Evolutionary conservation across 768 basidiomycete species (phyloP).

Genomic region (Xerocomellus dryophilus): DNA sequence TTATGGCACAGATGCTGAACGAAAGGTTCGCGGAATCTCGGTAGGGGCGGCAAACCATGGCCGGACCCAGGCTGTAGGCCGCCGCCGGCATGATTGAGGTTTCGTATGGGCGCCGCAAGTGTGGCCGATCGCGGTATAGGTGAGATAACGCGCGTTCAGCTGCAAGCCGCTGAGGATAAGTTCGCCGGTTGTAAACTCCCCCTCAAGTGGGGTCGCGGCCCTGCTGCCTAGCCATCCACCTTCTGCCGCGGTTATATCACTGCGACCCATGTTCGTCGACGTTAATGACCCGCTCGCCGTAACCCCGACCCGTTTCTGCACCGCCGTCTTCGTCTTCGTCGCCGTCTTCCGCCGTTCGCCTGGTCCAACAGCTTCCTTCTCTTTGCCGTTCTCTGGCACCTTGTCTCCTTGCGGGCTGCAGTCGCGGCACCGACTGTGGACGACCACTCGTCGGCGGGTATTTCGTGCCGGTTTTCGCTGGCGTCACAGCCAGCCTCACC

Average conservation of each 20-base stretch:
- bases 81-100: not conserved
- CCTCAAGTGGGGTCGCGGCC: too few species aligned
- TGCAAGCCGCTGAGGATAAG: not conserved
- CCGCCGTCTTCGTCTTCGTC: not conserved
- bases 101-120: not conserved
- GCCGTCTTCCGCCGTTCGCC: not conserved
- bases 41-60: not conserved
- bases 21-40: conserved; percentile 1
- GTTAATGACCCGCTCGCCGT: not conserved
- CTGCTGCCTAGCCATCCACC: conserved; percentile 4
- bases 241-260: not conserved
- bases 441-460: too few species aligned
- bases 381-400: not conserved
- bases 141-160: not conserved
- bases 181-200: not conserved
- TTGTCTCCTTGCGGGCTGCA: not conserved
- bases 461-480: too few species aligned
- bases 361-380: not conserved
- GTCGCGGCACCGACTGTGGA: too few species aligned
- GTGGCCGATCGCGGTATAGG: rapidly evolving
- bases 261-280: too few species aligned
- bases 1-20: conserved; percentile 5
- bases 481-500: too few species aligned
- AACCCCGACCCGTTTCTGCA: not conserved
- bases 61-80: not conserved